These are phyloP conservation scores for Phytophthora pseudosyringae DNA, from an alignment of 352 stramenopile species.

Conservation along the genomic window DNA sequence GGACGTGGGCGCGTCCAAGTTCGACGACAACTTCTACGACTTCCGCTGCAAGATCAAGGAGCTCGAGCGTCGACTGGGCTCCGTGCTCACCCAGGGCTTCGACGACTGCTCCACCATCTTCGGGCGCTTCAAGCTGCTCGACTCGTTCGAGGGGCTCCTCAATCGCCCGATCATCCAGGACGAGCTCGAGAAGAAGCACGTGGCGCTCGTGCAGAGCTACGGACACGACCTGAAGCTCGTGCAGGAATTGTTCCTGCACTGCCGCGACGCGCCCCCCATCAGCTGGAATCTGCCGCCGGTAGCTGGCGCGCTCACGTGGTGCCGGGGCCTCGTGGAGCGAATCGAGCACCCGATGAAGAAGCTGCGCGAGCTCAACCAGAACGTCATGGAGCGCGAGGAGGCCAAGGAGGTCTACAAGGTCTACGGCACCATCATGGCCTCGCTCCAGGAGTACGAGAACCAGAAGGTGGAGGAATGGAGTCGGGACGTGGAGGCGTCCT, in stretches of 20 bases:
- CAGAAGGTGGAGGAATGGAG: slow-evolving; percentile 98
- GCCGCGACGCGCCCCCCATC: slow-evolving; percentile 93
- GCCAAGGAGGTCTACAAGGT: slow-evolving; percentile 99
- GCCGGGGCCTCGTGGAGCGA: slow-evolving; percentile 94
- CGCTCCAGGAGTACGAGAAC: slow-evolving; percentile 97
- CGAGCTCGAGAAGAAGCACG: slow-evolving; percentile 98
- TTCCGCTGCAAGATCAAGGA: slow-evolving; percentile 98
- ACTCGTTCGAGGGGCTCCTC: slow-evolving; percentile 96
- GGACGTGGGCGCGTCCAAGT: slow-evolving; percentile 96
- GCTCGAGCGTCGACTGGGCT: slow-evolving; percentile 96
- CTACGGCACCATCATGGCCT: slow-evolving; percentile 95
- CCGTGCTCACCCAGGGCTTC: slow-evolving; percentile 96
- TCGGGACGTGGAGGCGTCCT: slow-evolving; percentile 94
- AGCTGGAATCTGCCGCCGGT: slow-evolving; percentile 96
- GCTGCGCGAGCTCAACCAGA: slow-evolving; percentile 95
- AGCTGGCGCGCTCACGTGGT: slow-evolving; percentile 96
- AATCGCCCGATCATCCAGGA: slow-evolving; percentile 97
- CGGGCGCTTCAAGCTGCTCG: slow-evolving; percentile 97
- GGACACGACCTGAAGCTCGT: slow-evolving; percentile 96
- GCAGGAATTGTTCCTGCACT: slow-evolving; percentile 96
- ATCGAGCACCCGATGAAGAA: slow-evolving; percentile 98
- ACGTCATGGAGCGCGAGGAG: slow-evolving; percentile 98
- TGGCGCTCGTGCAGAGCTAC: slow-evolving; percentile 96
- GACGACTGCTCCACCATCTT: slow-evolving; percentile 98
- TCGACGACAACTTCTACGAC: slow-evolving; percentile 98